phyloP scores from a whole-genome alignment of 1,284 basidiomycete species.

The Acaromyces ingoldii region DNA sequence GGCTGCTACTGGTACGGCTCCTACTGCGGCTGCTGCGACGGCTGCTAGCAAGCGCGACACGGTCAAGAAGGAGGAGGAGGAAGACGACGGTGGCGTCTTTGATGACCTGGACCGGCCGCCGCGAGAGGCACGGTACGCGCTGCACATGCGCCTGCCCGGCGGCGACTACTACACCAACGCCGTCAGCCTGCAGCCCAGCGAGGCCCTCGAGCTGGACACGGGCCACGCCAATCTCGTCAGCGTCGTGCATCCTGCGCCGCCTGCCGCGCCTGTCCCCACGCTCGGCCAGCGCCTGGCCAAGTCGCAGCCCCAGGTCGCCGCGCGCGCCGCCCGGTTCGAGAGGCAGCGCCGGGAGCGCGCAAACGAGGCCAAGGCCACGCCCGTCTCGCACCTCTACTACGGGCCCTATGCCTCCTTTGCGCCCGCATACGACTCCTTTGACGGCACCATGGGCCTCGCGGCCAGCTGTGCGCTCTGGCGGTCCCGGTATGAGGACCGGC shows the following conservation, averaged over 20 bases:
- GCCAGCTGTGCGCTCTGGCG: slow-evolving; percentile 9
- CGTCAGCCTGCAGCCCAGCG: background rate
- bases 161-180: slow-evolving; percentile 48
- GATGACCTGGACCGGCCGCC: too few species aligned
- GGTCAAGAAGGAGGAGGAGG: background rate
- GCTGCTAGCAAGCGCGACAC: too few species aligned
- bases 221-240: background rate
- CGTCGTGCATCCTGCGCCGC: background rate
- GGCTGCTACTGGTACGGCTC: too few species aligned
- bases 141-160: slow-evolving; percentile 44
- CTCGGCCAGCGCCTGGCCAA: slow-evolving; percentile 6
- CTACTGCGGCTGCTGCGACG: too few species aligned
- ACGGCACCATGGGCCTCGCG: slow-evolving; percentile 18
- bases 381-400: slow-evolving; percentile 33
- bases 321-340: too few species aligned
- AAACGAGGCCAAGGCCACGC: too few species aligned
- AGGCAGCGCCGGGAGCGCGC: too few species aligned
- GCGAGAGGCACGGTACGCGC: too few species aligned
- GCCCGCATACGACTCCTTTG: slow-evolving; percentile 37
- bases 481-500: background rate
- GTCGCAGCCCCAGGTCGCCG: background rate
- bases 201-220: background rate
- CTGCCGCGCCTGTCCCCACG: background rate
- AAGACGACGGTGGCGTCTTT: background rate
- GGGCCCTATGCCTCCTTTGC: slow-evolving; percentile 37